Percentiles rank a stretch among this genome's conserved stretches.
These are phyloP conservation scores for Aquilaria agallochum DNA, from an alignment of 441 rosid species.

Conservation along the genomic window DNA sequence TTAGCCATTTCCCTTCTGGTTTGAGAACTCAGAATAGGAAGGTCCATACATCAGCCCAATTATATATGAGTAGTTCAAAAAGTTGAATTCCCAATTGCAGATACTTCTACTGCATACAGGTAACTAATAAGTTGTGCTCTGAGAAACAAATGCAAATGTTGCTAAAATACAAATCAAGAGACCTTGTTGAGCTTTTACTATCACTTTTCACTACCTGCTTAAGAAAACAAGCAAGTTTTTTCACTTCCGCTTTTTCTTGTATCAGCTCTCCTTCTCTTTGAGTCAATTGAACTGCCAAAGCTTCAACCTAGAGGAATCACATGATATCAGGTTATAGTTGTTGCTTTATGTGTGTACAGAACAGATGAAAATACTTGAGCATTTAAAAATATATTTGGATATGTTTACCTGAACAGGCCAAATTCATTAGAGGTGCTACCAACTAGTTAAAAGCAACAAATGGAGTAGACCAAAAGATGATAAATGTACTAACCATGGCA, in stretches of 20 bases:
- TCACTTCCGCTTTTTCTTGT: conserved; percentile 94
- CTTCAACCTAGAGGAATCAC: conserved; percentile 74
- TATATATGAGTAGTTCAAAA: too few relatives aligned
- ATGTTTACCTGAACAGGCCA: too few relatives aligned
- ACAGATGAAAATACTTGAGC: not conserved
- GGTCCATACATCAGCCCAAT: too few relatives aligned
- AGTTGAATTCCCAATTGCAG: too few relatives aligned
- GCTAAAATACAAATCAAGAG: not conserved
- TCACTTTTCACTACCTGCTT: conserved; percentile 59
- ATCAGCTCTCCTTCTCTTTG: conserved; percentile 95
- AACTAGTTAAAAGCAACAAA: not conserved
- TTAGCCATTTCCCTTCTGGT: too few relatives aligned
- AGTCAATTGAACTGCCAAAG: conserved; percentile 90
- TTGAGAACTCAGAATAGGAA: too few relatives aligned
- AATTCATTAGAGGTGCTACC: too few relatives aligned
- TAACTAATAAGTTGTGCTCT: too few relatives aligned
- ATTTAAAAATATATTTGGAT: too few relatives aligned
- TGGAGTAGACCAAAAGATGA: not conserved
- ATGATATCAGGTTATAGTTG: conserved; percentile 7
- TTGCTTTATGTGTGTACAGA: conserved; percentile 4
- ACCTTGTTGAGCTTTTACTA: not conserved
- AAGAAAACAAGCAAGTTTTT: conserved; percentile 82
- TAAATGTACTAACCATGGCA: conserved; percentile 59
- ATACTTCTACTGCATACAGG: too few relatives aligned
- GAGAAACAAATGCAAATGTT: too few relatives aligned